phyloP scores from a whole-genome alignment of 176 grass and related monocot genomes.

The Dendrocalamus sinicus region DNA sequence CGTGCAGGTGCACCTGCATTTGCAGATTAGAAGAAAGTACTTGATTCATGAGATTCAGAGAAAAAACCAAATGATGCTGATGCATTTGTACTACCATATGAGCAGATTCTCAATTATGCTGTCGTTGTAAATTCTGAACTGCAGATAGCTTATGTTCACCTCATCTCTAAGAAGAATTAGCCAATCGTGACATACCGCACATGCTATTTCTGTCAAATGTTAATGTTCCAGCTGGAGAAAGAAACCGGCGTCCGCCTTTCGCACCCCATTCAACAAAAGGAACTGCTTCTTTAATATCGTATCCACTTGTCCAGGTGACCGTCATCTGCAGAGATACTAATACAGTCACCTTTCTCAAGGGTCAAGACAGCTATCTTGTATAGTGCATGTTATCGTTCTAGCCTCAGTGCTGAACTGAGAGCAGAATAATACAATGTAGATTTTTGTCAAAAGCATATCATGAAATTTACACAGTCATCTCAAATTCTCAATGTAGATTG shows the following conservation, averaged over 20 bases:
- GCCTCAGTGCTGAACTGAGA: not conserved
- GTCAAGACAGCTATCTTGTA: not conserved
- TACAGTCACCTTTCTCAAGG: not conserved
- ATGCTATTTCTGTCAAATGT: constrained; percentile 75
- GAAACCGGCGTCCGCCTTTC: constrained; percentile 37
- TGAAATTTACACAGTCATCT: not conserved
- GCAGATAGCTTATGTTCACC: not conserved
- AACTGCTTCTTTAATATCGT: constrained; percentile 61
- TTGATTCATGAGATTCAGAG: constrained; percentile 1
- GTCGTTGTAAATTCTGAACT: constrained; percentile 8
- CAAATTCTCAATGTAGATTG: not conserved
- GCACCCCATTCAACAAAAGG: constrained; percentile 87
- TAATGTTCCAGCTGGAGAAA: constrained; percentile 72
- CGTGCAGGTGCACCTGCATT: constrained; percentile 70
- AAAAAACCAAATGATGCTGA: not conserved
- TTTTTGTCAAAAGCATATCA: not conserved
- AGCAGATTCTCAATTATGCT: not conserved
- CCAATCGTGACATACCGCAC: constrained; percentile 57
- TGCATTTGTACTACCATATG: not conserved
- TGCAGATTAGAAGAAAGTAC: constrained; percentile 33
- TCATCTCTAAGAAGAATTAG: constrained; percentile 2
- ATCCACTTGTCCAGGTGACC: constrained; percentile 92
- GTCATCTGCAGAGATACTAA: constrained; percentile 56
- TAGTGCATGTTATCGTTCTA: not conserved
- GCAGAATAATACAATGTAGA: not conserved